Evolutionary conservation across 257 asterid species (phyloP), one percentile per base, ranked within the genome.

Genomic region (Solanum pinnatisectum): DNA sequence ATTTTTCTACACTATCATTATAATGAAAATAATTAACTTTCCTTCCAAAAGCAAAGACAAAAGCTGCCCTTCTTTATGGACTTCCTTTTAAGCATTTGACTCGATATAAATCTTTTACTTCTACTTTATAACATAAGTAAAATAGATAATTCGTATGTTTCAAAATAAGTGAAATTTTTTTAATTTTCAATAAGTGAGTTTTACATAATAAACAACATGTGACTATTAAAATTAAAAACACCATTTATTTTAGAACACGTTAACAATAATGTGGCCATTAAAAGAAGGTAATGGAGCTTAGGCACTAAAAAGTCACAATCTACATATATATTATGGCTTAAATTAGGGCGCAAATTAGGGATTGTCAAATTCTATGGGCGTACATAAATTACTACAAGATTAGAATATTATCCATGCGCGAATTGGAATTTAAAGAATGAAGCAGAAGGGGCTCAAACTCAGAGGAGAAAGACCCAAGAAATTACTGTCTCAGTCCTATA

Each of bases 351-450:
- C 20, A 67, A 85, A 85, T 67, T 20, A 67, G 8, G 87, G 87
- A n/a, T 85, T 85, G 85, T 18, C 85, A 46, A 81, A 49, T 30
- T 81, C 39, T 81, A 46, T 49, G 85, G 70, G 68, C 70, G 68
- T 81, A 16, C 3, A 16, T 49, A 79, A 79, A 79, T 44, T 78
- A 39, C 42, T 74, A 78, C 36, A n/a, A 40, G n/a, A 78, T n/a
- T 40, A 42, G 0, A 79, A 9, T 79, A 42, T 42, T 44, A 25
- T 79, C 84, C 84, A 79, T 78, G 10, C 65, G 37, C 16, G 16
- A 42, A 42, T 18, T n/a, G 25, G 18, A 32, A 39, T 65, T 85
- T 5, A 60, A 8, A 4, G 39, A 67, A 27, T 85, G 81, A 71
- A 60, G 59, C 77, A 39, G 42, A 13, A 13, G 11, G 37, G 11